Base-by-base conservation (phyloP, 2,329 filamentous ascomycete genomes). In the Phaeoacremonium minimum region DNA sequence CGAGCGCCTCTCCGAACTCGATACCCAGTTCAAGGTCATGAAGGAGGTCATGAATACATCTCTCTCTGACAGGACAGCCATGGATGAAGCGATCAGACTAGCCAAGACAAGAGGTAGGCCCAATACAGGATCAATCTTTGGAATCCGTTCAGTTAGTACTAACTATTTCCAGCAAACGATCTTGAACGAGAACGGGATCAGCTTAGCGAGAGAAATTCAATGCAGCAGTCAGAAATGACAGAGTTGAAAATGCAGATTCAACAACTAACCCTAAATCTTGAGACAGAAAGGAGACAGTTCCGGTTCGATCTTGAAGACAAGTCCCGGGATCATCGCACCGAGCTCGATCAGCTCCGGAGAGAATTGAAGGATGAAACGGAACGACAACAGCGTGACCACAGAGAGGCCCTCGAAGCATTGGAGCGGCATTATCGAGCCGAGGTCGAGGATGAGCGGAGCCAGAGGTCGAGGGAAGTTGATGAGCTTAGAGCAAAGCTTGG, bases 71-170 rank as follows among this genome's bases (percentile, higher is more conserved):
- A 81, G 78, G 48, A 82, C 76, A 38, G 75, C 71, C 5, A 69
- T 88, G 42, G 87, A 91, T 49, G 84, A 93, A 44, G 77, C 82
- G 1, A 71, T 94, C 31, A 78, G 83, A 13, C 50, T 86, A 8
- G 84, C 86, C 46, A 94, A 91, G 55, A 74, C 71, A 35, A 77
- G 82, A 73, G 79, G 87, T 93, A 69, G 47, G 77, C 63, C n/a
- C n/a, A n/a, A n/a, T n/a, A n/a, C n/a, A n/a, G n/a, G n/a, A n/a
- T n/a, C n/a, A n/a, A n/a, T n/a, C n/a, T n/a, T n/a, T n/a, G n/a
- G n/a, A n/a, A n/a, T n/a, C n/a, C n/a, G n/a, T n/a, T n/a, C n/a
- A n/a, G n/a, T n/a, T n/a, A n/a, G n/a, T n/a, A n/a, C n/a, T n/a
- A n/a, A n/a, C n/a, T n/a, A n/a, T n/a, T 5, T 18, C 4, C 37